Evolutionary conservation across 202 grass and related monocot species (phyloP).

Genomic region (Saccharum hybrid): DNA sequence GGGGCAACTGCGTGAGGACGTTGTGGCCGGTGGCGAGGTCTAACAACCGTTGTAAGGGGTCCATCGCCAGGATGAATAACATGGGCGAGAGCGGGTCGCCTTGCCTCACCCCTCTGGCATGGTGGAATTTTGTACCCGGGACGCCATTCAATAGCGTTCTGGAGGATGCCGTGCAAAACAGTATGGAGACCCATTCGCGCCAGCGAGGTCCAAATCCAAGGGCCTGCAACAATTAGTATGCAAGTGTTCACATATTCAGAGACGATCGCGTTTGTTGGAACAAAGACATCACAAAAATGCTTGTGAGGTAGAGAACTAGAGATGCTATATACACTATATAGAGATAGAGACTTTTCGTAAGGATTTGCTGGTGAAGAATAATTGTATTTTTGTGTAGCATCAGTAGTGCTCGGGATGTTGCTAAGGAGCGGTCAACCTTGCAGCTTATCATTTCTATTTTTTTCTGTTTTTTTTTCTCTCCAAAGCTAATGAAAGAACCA

Average conservation of each 20-base stretch:
- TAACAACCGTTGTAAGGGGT: too few relatives aligned
- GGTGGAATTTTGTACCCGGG: too few relatives aligned
- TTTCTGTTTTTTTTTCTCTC: not conserved
- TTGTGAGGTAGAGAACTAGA: not conserved
- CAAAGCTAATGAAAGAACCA: slow-evolving; percentile 15
- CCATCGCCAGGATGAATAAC: too few relatives aligned
- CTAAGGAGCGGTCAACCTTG: not conserved
- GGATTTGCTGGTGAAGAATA: not conserved
- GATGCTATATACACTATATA: not conserved
- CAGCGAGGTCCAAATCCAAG: too few relatives aligned
- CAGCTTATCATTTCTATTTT: not conserved
- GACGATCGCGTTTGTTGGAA: not conserved
- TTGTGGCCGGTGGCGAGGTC: too few relatives aligned
- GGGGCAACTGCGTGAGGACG: too few relatives aligned
- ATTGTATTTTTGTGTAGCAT: not conserved
- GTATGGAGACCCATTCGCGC: too few relatives aligned
- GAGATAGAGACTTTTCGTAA: too few relatives aligned
- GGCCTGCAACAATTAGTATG: not conserved
- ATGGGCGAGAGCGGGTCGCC: too few relatives aligned
- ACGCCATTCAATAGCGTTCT: too few relatives aligned
- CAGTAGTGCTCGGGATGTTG: slow-evolving; percentile 29
- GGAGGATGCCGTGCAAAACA: too few relatives aligned
- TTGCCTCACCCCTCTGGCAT: too few relatives aligned
- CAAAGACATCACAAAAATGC: not conserved
- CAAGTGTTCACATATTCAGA: not conserved